Evolutionary conservation across 257 asterid species (phyloP).

Genomic region (Solanum chilense): DNA sequence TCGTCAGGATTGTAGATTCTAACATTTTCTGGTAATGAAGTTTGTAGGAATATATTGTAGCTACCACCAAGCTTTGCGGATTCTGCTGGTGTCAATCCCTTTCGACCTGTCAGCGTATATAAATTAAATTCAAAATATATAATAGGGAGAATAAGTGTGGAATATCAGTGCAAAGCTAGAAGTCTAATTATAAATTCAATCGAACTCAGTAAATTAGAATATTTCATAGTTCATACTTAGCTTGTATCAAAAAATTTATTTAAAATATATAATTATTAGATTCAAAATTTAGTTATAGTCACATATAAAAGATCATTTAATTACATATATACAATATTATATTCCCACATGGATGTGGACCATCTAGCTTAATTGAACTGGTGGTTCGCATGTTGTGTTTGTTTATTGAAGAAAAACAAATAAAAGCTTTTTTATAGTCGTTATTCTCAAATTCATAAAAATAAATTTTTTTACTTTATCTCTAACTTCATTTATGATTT

Average conservation of each 20-base stretch:
- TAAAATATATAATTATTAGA: no score
- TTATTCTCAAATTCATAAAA: neutral
- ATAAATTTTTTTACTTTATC: neutral
- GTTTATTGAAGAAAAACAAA: no score
- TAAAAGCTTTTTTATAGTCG: no score
- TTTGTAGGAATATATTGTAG: conserved; percentile 61
- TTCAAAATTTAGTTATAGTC: neutral
- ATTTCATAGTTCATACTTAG: no score
- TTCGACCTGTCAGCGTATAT: neutral
- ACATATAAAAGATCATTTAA: neutral
- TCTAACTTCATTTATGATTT: neutral
- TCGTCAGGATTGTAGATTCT: conserved; percentile 43
- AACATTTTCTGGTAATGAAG: conserved; percentile 44
- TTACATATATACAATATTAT: no score
- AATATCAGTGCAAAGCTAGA: neutral
- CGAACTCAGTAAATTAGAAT: neutral
- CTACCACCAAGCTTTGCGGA: conserved; percentile 50
- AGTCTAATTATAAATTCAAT: neutral
- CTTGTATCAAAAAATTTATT: no score
- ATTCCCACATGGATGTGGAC: neutral
- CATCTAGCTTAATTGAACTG: neutral
- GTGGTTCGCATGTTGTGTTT: neutral
- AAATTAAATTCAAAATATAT: neutral
- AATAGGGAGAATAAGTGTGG: no score
- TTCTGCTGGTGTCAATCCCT: conserved; percentile 21